phyloP scores from a whole-genome alignment of 441 rosid species.

The Erodium moschatum region DNA sequence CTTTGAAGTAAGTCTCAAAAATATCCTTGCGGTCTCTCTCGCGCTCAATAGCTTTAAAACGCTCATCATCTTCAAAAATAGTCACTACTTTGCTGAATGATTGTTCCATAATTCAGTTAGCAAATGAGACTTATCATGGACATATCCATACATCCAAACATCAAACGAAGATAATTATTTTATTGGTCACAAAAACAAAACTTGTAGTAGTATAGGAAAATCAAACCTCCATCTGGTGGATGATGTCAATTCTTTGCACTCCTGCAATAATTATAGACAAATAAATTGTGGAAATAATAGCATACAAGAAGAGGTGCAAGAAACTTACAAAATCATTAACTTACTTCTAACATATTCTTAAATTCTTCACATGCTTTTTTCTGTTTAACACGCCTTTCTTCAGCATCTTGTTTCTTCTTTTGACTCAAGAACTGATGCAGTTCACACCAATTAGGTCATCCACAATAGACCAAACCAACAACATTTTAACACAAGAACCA shows the following conservation, averaged over 20 bases:
- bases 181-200: conserved; percentile 6
- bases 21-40: conserved; percentile 64
- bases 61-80: conserved; percentile 54
- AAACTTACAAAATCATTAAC: conserved; percentile 15
- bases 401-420: conserved; percentile 50
- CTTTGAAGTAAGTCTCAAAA: conserved; percentile 49
- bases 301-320: conserved; percentile 2
- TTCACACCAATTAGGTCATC: conserved; percentile 9
- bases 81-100: conserved; percentile 51
- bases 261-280: conserved; percentile 31
- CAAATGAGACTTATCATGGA: conserved; percentile 19
- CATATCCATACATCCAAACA: conserved; percentile 9
- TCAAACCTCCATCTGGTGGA: conserved; percentile 68
- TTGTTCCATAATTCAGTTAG: conserved; percentile 20
- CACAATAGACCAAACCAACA: conserved; percentile 16
- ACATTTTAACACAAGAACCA: background rate
- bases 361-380: conserved; percentile 48
- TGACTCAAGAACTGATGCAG: conserved; percentile 45
- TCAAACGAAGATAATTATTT: background rate
- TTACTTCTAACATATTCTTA: conserved; percentile 57
- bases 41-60: conserved; percentile 58
- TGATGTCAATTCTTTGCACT: conserved; percentile 45
- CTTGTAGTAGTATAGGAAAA: conserved; percentile 14
- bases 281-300: conserved; percentile 9
- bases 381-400: conserved; percentile 47